Base-by-base conservation (phyloP, 768 basidiomycete genomes). In the Heimioporus sp. region DNA sequence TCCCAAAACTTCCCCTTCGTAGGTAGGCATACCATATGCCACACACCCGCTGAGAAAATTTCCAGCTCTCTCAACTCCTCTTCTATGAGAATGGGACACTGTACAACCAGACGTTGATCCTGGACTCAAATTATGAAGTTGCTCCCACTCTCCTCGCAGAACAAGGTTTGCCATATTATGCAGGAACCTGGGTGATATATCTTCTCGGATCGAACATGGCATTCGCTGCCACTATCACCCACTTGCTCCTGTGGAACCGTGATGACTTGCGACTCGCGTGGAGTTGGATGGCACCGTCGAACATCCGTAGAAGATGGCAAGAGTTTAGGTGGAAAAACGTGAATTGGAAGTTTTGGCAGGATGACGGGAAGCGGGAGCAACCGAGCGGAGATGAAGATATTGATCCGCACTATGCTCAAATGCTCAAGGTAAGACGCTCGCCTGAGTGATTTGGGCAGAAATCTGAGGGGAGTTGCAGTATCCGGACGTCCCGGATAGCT, bases 1-100 rank as follows among this genome's bases (percentile, higher is more conserved):
- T 77, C 76, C 1, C 77, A 80, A 58, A 77, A 72, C 58, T 82
- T 85, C 71, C 84, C 84, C 2, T 84, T 83, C 67, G 73, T 76
- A 59, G 30, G 65, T 49, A 75, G 63, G 61, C 62, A 45, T 34
- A 0, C 15, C 11, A 34, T 32, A 13, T 4, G 10, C 5, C 16
- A 15, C 8, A 20, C 15, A 39, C 5, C 3, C n/a, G 17, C 31
- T 60, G 24, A 55, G 28, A 6, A 19, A 11, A 57, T 73, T 10
- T 31, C 1, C 19, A 67, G 67, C 65, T 81, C 16, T 76, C 77
- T 2, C 80, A 82, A 55, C 63, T 69, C 8, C 61, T 82, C 12
- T 82, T 77, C 61, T 74, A 77, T 54, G 71, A 77, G 58, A 79
- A 83, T 38, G 80, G 80, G 0, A 75, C 80, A 0, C 20, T 63